phyloP scores from a whole-genome alignment of 2,329 filamentous ascomycete species.

The Penicillium crustosum region DNA sequence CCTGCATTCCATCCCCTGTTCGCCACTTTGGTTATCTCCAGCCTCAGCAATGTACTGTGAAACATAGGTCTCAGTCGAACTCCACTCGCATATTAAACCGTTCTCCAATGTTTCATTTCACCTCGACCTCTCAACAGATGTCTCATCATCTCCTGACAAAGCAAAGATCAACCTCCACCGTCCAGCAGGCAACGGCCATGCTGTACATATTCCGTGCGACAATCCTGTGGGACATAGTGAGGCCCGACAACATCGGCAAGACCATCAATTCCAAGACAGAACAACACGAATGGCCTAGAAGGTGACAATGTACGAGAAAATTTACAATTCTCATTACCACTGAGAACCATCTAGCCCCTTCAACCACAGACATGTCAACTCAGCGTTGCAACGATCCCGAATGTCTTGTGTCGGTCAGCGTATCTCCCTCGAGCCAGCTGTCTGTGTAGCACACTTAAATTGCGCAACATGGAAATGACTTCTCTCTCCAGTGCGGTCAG shows the following conservation, averaged over 20 bases:
- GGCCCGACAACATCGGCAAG: not conserved
- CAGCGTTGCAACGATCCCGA: conserved; percentile 5
- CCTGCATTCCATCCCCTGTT: not conserved
- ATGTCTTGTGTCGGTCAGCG: not conserved
- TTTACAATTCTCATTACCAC: not conserved
- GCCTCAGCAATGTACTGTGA: not conserved
- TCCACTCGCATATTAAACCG: not conserved
- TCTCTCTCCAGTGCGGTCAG: not conserved
- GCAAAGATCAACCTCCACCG: not conserved
- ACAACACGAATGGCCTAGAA: not conserved
- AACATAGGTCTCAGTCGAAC: not conserved
- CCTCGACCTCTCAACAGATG: not conserved
- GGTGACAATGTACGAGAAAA: not conserved
- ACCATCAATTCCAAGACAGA: not conserved
- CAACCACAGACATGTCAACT: not conserved
- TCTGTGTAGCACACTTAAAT: not conserved
- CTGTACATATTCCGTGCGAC: conserved; percentile 6
- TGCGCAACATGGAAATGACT: not conserved
- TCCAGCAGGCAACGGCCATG: not conserved
- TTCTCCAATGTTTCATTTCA: not conserved
- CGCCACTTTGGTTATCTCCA: not conserved
- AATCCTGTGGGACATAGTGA: conserved; percentile 10
- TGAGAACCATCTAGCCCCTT: not conserved
- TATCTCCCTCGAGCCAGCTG: not conserved
- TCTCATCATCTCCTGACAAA: conserved; percentile 5